phyloP scores from a whole-genome alignment of 129 eudicot species.

The Flaveria robusta region DNA sequence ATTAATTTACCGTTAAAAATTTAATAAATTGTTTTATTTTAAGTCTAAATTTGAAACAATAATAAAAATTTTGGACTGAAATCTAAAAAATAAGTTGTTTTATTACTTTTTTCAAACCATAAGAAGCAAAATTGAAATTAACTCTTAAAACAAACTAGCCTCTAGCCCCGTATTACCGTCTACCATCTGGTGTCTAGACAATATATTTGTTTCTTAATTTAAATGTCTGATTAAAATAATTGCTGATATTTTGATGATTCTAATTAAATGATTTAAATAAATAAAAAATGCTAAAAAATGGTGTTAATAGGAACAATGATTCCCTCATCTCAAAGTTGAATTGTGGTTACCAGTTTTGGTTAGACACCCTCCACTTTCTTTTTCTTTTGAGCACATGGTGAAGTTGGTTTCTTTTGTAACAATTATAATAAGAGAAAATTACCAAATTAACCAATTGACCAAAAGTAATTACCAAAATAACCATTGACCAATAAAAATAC shows the following conservation, averaged over 20 bases:
- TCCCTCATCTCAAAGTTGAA: constrained; percentile 9
- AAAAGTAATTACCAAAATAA: no score
- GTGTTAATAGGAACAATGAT: background rate
- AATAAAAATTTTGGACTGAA: no score
- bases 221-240: background rate
- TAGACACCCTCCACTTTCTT: constrained; percentile 5
- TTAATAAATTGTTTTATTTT: no score
- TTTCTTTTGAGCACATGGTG: constrained; percentile 13
- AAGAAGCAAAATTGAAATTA: no score
- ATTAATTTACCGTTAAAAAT: no score
- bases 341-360: constrained; percentile 14
- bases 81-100: no score
- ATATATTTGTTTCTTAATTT: background rate
- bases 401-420: background rate
- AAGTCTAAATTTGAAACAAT: no score
- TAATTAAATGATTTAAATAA: background rate
- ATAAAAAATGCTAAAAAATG: background rate
- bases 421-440: background rate
- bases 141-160: background rate
- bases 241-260: background rate
- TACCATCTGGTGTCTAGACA: background rate
- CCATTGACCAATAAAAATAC: no score
- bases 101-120: no score
- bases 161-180: no score
- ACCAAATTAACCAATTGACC: no score